phyloP scores from a whole-genome alignment of 31 red algal species.

The Asparagopsis taxiformis region DNA sequence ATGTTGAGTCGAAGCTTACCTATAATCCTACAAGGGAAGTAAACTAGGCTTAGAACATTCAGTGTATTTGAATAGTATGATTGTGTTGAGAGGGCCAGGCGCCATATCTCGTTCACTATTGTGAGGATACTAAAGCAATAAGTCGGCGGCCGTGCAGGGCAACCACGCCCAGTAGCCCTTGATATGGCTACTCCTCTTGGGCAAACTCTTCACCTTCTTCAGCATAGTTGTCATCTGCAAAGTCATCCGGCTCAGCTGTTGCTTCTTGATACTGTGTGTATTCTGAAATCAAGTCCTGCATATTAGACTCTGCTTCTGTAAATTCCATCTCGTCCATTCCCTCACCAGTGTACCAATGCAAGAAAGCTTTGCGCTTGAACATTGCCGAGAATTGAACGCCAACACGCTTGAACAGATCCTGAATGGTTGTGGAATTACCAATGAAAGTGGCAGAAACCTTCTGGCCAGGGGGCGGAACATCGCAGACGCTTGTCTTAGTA shows the following conservation, averaged over 20 bases:
- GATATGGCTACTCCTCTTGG: slow-evolving; percentile 50
- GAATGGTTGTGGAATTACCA: slow-evolving; percentile 96
- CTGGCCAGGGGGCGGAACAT: slow-evolving; percentile 81
- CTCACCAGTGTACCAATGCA: slow-evolving; percentile 99
- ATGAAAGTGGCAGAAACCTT: slow-evolving; percentile 91
- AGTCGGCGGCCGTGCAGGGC: too few relatives aligned
- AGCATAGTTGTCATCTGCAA: slow-evolving; percentile 50
- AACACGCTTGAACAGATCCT: slow-evolving; percentile 96
- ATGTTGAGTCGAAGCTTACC: too few relatives aligned
- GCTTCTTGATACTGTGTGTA: slow-evolving; percentile 98
- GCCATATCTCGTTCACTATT: slow-evolving; percentile 1
- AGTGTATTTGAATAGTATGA: slow-evolving; percentile 1
- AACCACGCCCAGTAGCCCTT: too few relatives aligned
- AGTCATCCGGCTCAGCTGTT: slow-evolving; percentile 64
- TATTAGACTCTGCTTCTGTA: slow-evolving; percentile 95
- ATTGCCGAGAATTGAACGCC: slow-evolving; percentile 95
- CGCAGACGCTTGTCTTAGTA: slow-evolving; percentile 97
- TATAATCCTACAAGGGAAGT: neutral
- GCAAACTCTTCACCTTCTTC: slow-evolving; percentile 34
- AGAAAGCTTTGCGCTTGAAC: slow-evolving; percentile 99
- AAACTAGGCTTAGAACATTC: neutral
- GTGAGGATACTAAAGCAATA: slow-evolving; percentile 2
- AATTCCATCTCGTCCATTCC: slow-evolving; percentile 99
- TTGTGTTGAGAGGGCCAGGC: neutral
- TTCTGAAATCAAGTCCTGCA: slow-evolving; percentile 94